Conservation (phyloP, 768 basidiomycete genomes). For the Kockovaella imperatae region DNA sequence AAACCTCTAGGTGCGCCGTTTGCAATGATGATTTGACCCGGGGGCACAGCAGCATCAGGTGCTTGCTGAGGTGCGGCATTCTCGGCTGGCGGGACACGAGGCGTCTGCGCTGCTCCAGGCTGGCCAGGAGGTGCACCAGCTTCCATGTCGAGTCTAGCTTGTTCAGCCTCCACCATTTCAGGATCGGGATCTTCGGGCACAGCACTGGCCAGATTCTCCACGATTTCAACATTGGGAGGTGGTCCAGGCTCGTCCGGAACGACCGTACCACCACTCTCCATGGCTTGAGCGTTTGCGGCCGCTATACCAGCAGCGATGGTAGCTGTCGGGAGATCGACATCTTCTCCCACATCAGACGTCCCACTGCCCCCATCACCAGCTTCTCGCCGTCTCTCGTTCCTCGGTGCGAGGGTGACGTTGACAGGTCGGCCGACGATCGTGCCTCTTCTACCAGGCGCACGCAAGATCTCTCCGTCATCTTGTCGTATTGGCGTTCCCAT, state of each 20-base stretch:
- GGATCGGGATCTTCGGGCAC: conserved; percentile 65
- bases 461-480: conserved; percentile 14
- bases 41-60: conserved; percentile 6
- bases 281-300: conserved; percentile 19
- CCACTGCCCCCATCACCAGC: conserved; percentile 32
- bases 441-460: conserved; percentile 20
- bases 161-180: conserved; percentile 58
- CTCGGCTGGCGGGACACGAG: conserved; percentile 21
- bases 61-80: conserved; percentile 16
- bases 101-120: conserved; percentile 57
- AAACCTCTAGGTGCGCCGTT: conserved; percentile 44
- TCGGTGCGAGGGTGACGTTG: conserved; percentile 13
- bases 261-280: conserved; percentile 14
- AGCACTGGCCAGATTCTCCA: conserved; percentile 9
- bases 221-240: conserved; percentile 20
- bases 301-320: conserved; percentile 21
- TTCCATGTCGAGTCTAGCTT: conserved; percentile 33
- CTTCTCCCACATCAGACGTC: conserved; percentile 36
- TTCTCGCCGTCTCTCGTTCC: conserved; percentile 17
- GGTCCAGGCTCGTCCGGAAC: conserved; percentile 15
- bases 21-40: conserved; percentile 39
- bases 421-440: conserved; percentile 39
- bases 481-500: conserved; percentile 35
- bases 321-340: conserved; percentile 30
- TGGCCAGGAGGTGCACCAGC: conserved; percentile 76